A percentile compares a stretch with the other conserved stretches of the same genome.
These are phyloP conservation scores for Gracilariopsis chorda DNA, from an alignment of 23 red algal species.

Conservation along the genomic window DNA sequence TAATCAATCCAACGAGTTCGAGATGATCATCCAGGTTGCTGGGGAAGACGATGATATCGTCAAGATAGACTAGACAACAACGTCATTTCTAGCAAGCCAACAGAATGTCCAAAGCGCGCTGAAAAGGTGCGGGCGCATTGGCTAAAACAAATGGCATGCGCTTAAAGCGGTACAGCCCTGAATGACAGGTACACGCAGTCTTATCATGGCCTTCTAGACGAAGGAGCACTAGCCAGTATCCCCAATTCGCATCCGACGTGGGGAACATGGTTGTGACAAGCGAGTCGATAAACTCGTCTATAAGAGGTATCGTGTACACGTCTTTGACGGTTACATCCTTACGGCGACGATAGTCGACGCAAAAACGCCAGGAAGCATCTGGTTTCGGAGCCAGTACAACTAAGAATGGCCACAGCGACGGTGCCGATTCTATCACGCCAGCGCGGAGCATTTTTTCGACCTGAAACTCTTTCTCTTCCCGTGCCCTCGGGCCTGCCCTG, in stretches of 20 bases:
- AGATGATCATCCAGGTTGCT: no score
- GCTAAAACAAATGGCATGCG: no score
- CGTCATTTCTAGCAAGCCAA: background rate
- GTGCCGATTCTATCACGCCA: background rate
- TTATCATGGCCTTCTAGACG: no score
- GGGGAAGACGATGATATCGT: background rate
- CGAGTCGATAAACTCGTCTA: conserved; percentile 55
- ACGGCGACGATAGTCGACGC: conserved; percentile 8
- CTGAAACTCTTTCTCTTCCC: background rate
- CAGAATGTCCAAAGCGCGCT: no score
- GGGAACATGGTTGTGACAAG: conserved; percentile 14
- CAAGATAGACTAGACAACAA: background rate
- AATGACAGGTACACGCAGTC: no score
- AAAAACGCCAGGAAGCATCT: conserved; percentile 10
- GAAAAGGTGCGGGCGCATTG: no score
- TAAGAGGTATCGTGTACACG: conserved; percentile 22
- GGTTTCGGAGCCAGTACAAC: conserved; percentile 34
- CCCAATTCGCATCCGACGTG: no score
- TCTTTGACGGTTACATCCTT: conserved; percentile 12
- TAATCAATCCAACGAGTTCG: no score
- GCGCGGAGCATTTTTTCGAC: background rate
- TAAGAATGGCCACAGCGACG: background rate
- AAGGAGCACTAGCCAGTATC: no score
- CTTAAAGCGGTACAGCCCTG: no score
- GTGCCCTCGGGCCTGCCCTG: background rate